phyloP scores from a whole-genome alignment of 805 yeast species.

The Saccharomycopsis fermentans region DNA sequence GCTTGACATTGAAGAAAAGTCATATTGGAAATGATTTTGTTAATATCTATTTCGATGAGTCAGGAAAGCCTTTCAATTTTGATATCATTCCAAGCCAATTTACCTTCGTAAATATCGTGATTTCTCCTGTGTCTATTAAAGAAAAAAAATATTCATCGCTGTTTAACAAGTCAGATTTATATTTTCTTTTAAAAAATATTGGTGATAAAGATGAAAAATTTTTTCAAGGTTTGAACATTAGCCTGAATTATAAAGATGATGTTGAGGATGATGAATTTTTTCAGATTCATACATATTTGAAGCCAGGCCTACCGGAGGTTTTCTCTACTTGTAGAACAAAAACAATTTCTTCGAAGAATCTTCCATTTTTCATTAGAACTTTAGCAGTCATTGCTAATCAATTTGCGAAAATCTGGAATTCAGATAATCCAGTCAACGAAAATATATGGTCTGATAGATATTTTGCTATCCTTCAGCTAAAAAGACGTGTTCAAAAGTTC shows the following conservation, averaged over 20 bases:
- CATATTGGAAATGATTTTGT: conserved; percentile 85
- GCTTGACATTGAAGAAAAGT: conserved; percentile 42
- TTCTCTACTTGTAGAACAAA: conserved; percentile 71
- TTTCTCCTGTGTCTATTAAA: conserved; percentile 40
- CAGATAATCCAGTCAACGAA: conserved; percentile 30
- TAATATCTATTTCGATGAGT: conserved; percentile 72
- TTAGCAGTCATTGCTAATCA: conserved; percentile 55
- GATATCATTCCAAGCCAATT: conserved; percentile 68
- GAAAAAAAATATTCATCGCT: conserved; percentile 7
- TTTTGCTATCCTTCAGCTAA: conserved; percentile 8
- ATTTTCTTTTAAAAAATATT: background rate
- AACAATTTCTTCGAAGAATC: conserved; percentile 46
- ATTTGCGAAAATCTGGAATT: conserved; percentile 67
- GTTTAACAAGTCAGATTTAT: conserved; percentile 3
- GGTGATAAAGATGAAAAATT: background rate
- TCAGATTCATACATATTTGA: conserved; percentile 54
- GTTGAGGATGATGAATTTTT: conserved; percentile 28
- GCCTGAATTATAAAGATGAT: conserved; percentile 2
- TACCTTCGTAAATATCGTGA: conserved; percentile 71
- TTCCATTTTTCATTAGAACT: conserved; percentile 58
- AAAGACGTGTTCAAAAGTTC: conserved; percentile 5
- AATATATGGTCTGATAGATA: conserved; percentile 59
- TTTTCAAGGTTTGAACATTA: background rate
- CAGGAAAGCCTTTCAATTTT: conserved; percentile 56
- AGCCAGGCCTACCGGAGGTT: conserved; percentile 65